Base-by-base conservation (phyloP, 2,329 filamentous ascomycete species). In the Diaporthe sp. region DNA sequence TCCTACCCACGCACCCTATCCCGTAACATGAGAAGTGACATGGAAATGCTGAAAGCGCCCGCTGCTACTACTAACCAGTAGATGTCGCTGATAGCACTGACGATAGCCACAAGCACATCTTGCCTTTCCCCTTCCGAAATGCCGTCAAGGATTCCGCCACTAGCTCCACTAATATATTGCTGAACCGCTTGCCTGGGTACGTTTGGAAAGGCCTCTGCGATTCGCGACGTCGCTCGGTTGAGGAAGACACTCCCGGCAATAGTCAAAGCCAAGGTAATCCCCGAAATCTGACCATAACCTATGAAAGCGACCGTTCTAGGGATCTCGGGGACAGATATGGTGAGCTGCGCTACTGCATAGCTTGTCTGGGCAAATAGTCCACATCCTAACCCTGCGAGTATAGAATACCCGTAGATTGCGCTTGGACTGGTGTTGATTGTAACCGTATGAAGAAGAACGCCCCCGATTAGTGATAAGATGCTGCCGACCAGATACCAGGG, bases 361-460 rank as follows among this genome's bases (percentile, higher is more conserved):
- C 77, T 75, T 0, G 82, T 80, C 74, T 85, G 82, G 13, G 81
- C 75, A 63, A 79, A 81, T 2, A 79, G 76, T 7, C 84, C 84
- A 10, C 79, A 77, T 2, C 85, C 84, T 12, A 84, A 77, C 2
- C 81, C 86, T 1, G 86, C 73, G 7, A 87, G 78, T 7, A 85
- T 79, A 10, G 77, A 51, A 51, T 79, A 81, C 13, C 80, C 80
- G 73, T 81, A 81, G 8, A 80, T 78, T n/a, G 71, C 65, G 17
- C 74, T 72, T 1, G 70, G 74, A n/a, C 73, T 70, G 1, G 80
- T 79, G 17, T 47, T 73, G 13, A 59, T 70, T 3, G 77, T 70
- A 69, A 81, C 76, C 7, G 79, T 79, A 65, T 78, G 78, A 76
- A 78, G 76, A 25, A 79, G 56, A 9, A 56, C 80, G 19, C 77